These are phyloP conservation scores for Botrytis deweyae DNA, from an alignment of 2,329 filamentous ascomycete species.

Conservation along the genomic window DNA sequence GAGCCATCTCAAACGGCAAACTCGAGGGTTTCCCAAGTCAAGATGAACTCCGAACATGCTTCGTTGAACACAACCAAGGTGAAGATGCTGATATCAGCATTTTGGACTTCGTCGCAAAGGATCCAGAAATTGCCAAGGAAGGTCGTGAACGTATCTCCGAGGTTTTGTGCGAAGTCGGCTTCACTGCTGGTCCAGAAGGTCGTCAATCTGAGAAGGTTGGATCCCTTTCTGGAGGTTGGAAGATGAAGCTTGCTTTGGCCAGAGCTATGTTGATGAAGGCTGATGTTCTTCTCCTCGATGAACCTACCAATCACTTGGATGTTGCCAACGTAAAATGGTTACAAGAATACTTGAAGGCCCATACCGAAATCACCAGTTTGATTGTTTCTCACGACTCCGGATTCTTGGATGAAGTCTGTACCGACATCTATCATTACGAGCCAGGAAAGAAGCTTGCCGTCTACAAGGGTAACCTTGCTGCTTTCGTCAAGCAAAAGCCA, in stretches of 20 bases:
- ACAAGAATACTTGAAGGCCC: constrained; percentile 90
- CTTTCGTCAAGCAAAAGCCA: constrained; percentile 84
- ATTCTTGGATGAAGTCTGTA: constrained; percentile 96
- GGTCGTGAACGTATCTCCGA: constrained; percentile 77
- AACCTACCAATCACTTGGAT: constrained; percentile 98
- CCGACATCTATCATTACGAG: constrained; percentile 99
- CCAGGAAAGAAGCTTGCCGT: constrained; percentile 86
- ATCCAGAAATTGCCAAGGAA: constrained; percentile 78
- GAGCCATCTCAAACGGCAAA: constrained; percentile 91
- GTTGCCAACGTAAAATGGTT: constrained; percentile 96
- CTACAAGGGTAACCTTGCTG: constrained; percentile 79
- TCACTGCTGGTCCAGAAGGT: constrained; percentile 84
- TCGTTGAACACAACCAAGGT: constrained; percentile 98
- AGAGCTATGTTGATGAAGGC: constrained; percentile 95
- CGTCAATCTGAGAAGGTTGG: constrained; percentile 88
- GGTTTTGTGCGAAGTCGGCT: constrained; percentile 89
- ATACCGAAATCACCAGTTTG: constrained; percentile 93
- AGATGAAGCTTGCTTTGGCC: constrained; percentile 98
- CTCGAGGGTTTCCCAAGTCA: constrained; percentile 94
- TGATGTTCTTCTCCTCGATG: constrained; percentile 94
- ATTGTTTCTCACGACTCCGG: constrained; percentile 98
- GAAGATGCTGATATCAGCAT: constrained; percentile 97
- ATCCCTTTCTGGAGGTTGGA: constrained; percentile 96
- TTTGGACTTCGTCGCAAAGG: constrained; percentile 86
- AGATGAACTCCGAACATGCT: constrained; percentile 91